These are phyloP conservation scores for Suillus hirtellus DNA, from an alignment of 768 basidiomycete species.

Conservation along the genomic window DNA sequence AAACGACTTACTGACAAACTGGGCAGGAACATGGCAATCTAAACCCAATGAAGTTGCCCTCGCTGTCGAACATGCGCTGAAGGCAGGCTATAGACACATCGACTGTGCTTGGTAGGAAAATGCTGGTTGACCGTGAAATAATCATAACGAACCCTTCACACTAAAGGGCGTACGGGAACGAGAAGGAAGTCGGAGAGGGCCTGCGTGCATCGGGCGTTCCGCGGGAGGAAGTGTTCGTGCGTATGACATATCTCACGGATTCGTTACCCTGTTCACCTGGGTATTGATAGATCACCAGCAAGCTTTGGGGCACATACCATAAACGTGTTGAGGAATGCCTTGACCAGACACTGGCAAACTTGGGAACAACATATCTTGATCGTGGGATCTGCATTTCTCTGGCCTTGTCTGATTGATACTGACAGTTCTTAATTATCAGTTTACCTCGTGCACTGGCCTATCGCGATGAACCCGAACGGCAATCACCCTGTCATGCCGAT, in stretches of 20 bases:
- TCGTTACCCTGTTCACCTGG: background rate
- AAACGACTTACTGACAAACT: background rate
- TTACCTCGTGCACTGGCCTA: constrained; percentile 80
- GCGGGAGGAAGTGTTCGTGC: constrained; percentile 68
- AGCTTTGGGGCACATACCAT: constrained; percentile 70
- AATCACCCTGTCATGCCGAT: constrained; percentile 60
- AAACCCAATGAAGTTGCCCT: constrained; percentile 66
- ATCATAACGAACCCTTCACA: constrained; percentile 18
- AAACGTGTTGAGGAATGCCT: constrained; percentile 71
- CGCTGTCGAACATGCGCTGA: constrained; percentile 76
- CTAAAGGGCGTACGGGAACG: constrained; percentile 66
- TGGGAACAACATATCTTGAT: constrained; percentile 87
- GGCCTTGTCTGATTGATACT: background rate
- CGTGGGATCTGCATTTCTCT: constrained; percentile 41
- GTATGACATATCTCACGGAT: constrained; percentile 20
- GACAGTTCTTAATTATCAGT: constrained; percentile 34
- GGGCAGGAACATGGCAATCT: constrained; percentile 78
- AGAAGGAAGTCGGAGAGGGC: constrained; percentile 81
- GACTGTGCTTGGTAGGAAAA: constrained; percentile 59
- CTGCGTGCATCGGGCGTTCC: constrained; percentile 76
- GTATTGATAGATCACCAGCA: constrained; percentile 61
- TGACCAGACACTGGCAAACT: constrained; percentile 71
- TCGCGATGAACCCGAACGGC: constrained; percentile 70
- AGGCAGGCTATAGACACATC: constrained; percentile 76
- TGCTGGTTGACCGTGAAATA: background rate